A percentile compares a stretch with the other conserved stretches of the same genome.
Evolutionary conservation across 805 yeast species (phyloP).

Genomic region (Hanseniaspora mollemarum): DNA sequence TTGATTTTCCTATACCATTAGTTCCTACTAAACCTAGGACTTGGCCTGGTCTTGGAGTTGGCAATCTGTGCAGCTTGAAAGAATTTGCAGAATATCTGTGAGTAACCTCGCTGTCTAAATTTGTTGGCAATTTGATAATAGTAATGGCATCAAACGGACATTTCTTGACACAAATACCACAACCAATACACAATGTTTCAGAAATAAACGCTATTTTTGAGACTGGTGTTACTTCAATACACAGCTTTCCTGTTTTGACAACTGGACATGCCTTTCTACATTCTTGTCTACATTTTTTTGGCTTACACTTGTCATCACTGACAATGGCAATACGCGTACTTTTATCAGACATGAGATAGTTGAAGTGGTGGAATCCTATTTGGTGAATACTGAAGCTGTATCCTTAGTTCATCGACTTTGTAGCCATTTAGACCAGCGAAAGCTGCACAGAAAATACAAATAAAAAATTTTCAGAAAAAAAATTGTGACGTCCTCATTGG

Average conservation of each 20-base stretch:
- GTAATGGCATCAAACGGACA: constrained; percentile 97
- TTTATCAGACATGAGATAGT: constrained; percentile 30
- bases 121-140: constrained; percentile 92
- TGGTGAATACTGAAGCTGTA: too few relatives aligned
- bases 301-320: constrained; percentile 88
- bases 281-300: constrained; percentile 96
- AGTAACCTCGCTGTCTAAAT: constrained; percentile 81
- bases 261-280: constrained; percentile 96
- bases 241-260: constrained; percentile 90
- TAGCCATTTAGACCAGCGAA: too few relatives aligned
- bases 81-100: constrained; percentile 97
- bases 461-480: too few relatives aligned
- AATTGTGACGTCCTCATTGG: too few relatives aligned
- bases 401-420: too few relatives aligned
- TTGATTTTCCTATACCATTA: constrained; percentile 97
- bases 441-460: too few relatives aligned
- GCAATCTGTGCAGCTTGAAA: constrained; percentile 91
- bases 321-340: constrained; percentile 91
- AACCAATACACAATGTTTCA: constrained; percentile 90
- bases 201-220: constrained; percentile 90
- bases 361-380: not conserved
- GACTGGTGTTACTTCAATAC: constrained; percentile 90
- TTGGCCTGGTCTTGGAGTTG: constrained; percentile 98
- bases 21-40: constrained; percentile 96
- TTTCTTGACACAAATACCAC: constrained; percentile 98